Evolutionary conservation across 305 asterid species (phyloP), one percentile per base, ranked within the genome.

Genomic region (Lippia alba): DNA sequence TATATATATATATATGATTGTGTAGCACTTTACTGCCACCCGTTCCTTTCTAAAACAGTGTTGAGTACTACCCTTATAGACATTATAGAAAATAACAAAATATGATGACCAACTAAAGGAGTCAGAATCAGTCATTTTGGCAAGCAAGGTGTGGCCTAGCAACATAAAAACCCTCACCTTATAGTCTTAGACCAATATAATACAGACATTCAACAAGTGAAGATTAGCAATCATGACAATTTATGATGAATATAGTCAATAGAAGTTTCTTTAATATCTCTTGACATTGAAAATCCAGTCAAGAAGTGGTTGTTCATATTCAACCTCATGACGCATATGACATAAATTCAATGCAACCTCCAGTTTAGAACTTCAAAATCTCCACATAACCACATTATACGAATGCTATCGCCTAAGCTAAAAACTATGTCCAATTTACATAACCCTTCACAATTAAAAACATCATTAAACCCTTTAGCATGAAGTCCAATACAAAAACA

Each of bases 231-330:
- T 48, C 56, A 33, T 49, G 51, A 66, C 70, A 32, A 24, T 11
- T 16, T 66, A 24, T 50, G 50, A 51, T 32, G 32, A 5, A 15
- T 24, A 33, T 30, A 51, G 20, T 48, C 58, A 30, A 33, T 5
- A 10, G 8, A 15, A 11, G 14, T 11, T 39, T 61, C 19, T 54
- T 45, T 6, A 44, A 40, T 3, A 14, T 51, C 57, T 19, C 55
- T 19, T 30, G 45, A 62, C 46, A 44, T 44, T 24, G 8, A 53
- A 71, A 58, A 0, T 49, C 9, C 8, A 61, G 17, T 58, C 33
- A 46, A 69, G 59, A 18, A 46, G 64, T 55, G 45, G 49, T 55
- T 44, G 48, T 40, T 66, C 24, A 61, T n/a, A 58, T n/a, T 4
- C 44, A 58, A 34, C 2, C 19, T 36, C 20, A 9, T 58, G 46